Conservation (phyloP, 805 yeast species). For the Kazachstania kunashirensis region DNA sequence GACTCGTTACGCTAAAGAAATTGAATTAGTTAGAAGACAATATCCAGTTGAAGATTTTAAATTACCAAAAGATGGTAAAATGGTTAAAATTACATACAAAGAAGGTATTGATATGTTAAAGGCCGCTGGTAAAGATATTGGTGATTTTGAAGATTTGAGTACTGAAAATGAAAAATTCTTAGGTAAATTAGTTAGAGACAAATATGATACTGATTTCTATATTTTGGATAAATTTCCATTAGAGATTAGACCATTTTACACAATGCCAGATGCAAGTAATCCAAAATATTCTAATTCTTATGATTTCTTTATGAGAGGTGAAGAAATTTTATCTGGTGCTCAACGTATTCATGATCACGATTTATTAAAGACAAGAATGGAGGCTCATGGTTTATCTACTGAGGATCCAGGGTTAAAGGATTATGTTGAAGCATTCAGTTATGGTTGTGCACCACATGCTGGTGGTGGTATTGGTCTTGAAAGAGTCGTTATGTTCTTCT, state of each 20-base stretch:
- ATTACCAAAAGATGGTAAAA: conserved; percentile 86
- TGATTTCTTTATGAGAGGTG: conserved; percentile 99
- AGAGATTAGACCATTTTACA: conserved; percentile 94
- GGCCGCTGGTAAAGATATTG: conserved; percentile 65
- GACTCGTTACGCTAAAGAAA: conserved; percentile 69
- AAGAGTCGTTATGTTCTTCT: conserved; percentile 96
- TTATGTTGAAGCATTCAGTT: conserved; percentile 84
- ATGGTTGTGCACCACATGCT: conserved; percentile 98
- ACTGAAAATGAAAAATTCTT: conserved; percentile 92
- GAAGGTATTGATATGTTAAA: conserved; percentile 85
- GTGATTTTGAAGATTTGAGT: conserved; percentile 76
- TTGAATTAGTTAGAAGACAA: conserved; percentile 83
- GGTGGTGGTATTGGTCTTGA: conserved; percentile 99
- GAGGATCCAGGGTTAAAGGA: conserved; percentile 74
- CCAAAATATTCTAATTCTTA: conserved; percentile 92
- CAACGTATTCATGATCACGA: conserved; percentile 96
- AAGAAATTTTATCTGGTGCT: conserved; percentile 98
- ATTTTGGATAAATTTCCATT: conserved; percentile 97
- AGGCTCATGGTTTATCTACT: conserved; percentile 73
- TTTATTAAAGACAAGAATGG: conserved; percentile 72
- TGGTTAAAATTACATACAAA: conserved; percentile 80
- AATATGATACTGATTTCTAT: conserved; percentile 95
- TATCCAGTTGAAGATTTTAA: conserved; percentile 97
- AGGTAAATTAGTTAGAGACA: conserved; percentile 84
- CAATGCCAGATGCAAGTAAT: conserved; percentile 95